Evolutionary conservation across 1,284 basidiomycete species (phyloP), one percentile per base, ranked within the genome.

Genomic region (Inonotus obliquus): DNA sequence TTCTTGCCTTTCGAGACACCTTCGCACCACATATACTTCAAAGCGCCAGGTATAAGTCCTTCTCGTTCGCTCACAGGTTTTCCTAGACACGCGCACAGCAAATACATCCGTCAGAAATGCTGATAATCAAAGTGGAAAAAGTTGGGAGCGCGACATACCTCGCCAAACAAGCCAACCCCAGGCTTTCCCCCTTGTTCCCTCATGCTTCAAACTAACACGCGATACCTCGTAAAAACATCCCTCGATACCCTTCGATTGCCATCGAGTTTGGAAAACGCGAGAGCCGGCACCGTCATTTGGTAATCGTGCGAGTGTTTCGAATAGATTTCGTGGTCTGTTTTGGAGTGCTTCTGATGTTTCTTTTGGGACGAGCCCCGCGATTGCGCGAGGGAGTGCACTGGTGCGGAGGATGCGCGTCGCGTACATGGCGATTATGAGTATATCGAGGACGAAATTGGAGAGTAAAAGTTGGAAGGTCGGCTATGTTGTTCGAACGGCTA

Each of bases 101-200:
- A 35, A 19, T 21, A 53, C n/a, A 41, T 17, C 14, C 11, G 37
- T 25, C 27, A 10, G 48, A 45, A n/a, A 56, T 9, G 9, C 32
- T 32, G 38, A 47, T 10, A 17, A 38, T 48, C 41, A 44, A 27
- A 39, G 19, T 21, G 6, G 48, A 39, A 39, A 27, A 14, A 58
- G 35, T 2, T 13, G 10, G 2, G 52, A n/a, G n/a, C n/a, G n/a
- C 2, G 17, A 73, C 86, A 60, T 49, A 91, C 91, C 89, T 77
- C 80, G 83, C 90, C 91, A 93, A 59, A 83, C 79, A 11, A 91
- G 72, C 62, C 79, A 77, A 4, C 91, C 91, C 88, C 88, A 92
- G 11, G 83, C 90, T 69, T 86, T 89, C 2, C 89, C 91, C 66
- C 89, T 85, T 35, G 72, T 77, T n/a, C 89, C 87, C 66, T 85